Conservation (phyloP, 495 filamentous ascomycete genomes). For the Aspergillus haitiensis region DNA sequence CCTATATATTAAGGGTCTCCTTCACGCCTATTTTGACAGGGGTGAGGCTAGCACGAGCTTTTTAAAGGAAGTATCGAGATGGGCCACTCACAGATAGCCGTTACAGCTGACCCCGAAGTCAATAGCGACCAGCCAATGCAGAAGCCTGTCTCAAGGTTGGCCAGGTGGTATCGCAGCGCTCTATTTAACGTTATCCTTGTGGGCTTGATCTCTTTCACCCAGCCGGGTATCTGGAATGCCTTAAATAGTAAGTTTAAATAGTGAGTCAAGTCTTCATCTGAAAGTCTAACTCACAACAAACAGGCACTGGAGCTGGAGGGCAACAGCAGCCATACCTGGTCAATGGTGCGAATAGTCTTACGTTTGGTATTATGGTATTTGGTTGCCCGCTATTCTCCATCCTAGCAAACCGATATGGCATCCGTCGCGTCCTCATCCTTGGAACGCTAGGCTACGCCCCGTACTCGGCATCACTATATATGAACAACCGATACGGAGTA, state of each 20-base stretch:
- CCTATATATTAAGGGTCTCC: neutral
- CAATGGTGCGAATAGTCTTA: conserved; percentile 16
- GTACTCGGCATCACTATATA: conserved; percentile 14
- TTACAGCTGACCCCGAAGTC: conserved; percentile 7
- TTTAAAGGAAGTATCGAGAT: neutral
- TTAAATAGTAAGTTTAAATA: conserved; percentile 5
- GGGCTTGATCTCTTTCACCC: conserved; percentile 15
- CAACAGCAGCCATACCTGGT: conserved; percentile 15
- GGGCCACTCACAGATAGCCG: conserved; percentile 6
- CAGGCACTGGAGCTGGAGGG: conserved; percentile 15
- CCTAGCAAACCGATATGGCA: conserved; percentile 13
- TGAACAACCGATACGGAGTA: conserved; percentile 12
- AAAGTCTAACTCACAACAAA: neutral
- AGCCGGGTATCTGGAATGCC: conserved; percentile 17
- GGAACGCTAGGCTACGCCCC: conserved; percentile 17
- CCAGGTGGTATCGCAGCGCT: conserved; percentile 18
- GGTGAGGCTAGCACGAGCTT: neutral
- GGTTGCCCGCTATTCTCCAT: conserved; percentile 15
- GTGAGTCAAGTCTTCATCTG: no score
- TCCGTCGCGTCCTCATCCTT: conserved; percentile 12
- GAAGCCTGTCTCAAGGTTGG: conserved; percentile 5
- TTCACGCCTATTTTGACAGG: neutral
- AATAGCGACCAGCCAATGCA: conserved; percentile 10
- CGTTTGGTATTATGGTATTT: conserved; percentile 20
- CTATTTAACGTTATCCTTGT: conserved; percentile 18